phyloP scores from a whole-genome alignment of 495 filamentous ascomycete species.

The Aspergillus sclerotioniger region DNA sequence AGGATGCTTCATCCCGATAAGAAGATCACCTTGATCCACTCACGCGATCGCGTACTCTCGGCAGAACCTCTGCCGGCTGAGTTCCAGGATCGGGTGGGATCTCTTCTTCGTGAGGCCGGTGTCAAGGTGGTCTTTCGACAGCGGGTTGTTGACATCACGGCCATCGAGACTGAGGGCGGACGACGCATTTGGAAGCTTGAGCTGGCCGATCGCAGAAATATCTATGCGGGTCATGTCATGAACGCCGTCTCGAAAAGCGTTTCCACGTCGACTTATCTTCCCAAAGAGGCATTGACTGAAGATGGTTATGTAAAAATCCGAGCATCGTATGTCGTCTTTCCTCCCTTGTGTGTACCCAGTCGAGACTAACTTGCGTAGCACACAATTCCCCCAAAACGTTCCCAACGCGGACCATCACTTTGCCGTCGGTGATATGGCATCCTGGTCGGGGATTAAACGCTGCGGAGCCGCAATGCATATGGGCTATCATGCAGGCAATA shows the following conservation, averaged over 20 bases:
- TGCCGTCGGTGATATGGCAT: constrained; percentile 46
- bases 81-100: constrained; percentile 53
- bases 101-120: constrained; percentile 50
- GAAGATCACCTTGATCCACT: constrained; percentile 66
- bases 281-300: constrained; percentile 43
- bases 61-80: constrained; percentile 65
- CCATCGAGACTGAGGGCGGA: constrained; percentile 27
- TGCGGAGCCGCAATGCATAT: constrained; percentile 68
- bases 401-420: constrained; percentile 58
- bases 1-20: constrained; percentile 56
- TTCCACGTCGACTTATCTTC: constrained; percentile 56
- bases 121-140: constrained; percentile 55
- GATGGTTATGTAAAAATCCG: constrained; percentile 58
- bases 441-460: constrained; percentile 68
- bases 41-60: constrained; percentile 58
- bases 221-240: constrained; percentile 55
- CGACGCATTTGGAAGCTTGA: constrained; percentile 50
- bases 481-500: constrained; percentile 58
- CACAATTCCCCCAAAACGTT: constrained; percentile 38
- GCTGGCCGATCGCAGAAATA: constrained; percentile 52
- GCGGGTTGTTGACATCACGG: constrained; percentile 43
- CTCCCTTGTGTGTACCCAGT: not conserved
- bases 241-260: constrained; percentile 56
- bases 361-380: constrained; percentile 24
- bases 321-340: constrained; percentile 31